A percentile compares a stretch with the other conserved stretches of the same genome.
phyloP scores from a whole-genome alignment of 139 green algal genomes.

The Auxenochlorella pyrenoidosa region DNA sequence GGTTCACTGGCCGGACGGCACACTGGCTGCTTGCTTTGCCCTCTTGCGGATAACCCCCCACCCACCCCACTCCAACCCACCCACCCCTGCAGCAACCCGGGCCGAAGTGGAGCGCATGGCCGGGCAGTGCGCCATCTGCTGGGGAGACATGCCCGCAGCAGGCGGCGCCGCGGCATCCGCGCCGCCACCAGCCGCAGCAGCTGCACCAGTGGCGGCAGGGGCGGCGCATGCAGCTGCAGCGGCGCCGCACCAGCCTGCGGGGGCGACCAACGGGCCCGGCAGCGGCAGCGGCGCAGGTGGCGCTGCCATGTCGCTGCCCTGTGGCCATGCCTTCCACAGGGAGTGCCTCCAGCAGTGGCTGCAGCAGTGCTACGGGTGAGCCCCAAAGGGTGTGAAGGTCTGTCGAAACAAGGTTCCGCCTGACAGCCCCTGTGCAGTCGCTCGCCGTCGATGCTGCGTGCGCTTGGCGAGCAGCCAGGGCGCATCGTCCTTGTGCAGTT shows the following conservation, averaged over 20 bases:
- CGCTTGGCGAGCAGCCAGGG: too few species aligned
- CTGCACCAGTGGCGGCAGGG: not conserved
- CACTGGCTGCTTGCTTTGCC: not conserved
- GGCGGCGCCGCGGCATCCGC: slow-evolving; percentile 2
- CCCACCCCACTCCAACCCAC: too few species aligned
- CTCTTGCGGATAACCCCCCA: too few species aligned
- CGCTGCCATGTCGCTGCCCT: slow-evolving; percentile 60
- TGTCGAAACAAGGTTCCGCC: too few species aligned
- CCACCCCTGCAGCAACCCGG: slow-evolving; percentile 49
- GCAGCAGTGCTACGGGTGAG: slow-evolving; percentile 76
- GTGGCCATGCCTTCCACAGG: slow-evolving; percentile 82
- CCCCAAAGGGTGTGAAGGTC: too few species aligned
- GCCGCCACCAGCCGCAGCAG: not conserved
- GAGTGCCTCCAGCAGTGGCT: slow-evolving; percentile 83
- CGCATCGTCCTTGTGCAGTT: too few species aligned
- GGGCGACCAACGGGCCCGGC: slow-evolving; percentile 3
- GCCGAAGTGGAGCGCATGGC: slow-evolving; percentile 82
- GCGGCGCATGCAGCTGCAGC: not conserved
- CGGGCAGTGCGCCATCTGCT: slow-evolving; percentile 84
- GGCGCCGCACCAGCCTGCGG: not conserved
- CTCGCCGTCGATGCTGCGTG: too few species aligned
- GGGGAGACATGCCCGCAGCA: slow-evolving; percentile 64
- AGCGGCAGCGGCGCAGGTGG: slow-evolving; percentile 6
- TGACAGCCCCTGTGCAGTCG: too few species aligned
- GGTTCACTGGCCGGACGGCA: not conserved